phyloP scores from a whole-genome alignment of 345 rosid species.

The Euphorbia peplus region DNA sequence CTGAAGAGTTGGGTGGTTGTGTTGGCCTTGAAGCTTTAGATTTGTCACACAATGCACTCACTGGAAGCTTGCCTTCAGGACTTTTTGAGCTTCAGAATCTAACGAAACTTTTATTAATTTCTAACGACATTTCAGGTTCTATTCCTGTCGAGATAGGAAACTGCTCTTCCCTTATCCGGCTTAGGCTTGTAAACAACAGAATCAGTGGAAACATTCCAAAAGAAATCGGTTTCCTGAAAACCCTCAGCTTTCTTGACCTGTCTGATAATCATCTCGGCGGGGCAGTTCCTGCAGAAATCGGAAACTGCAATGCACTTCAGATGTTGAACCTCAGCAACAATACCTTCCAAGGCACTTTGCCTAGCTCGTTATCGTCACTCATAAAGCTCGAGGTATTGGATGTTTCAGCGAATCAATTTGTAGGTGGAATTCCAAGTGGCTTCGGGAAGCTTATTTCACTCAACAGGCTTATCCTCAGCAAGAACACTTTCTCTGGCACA shows the following conservation, averaged over 20 bases:
- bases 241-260: conserved; percentile 69
- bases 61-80: conserved; percentile 77
- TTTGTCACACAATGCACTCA: conserved; percentile 73
- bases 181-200: conserved; percentile 70
- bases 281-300: conserved; percentile 66
- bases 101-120: conserved; percentile 70
- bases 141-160: conserved; percentile 69
- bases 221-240: conserved; percentile 61
- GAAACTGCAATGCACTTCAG: conserved; percentile 64
- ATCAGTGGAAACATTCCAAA: conserved; percentile 62
- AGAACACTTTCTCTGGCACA: conserved; percentile 60
- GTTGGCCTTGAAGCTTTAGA: conserved; percentile 64
- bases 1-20: conserved; percentile 58
- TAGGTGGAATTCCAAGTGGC: conserved; percentile 59
- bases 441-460: conserved; percentile 64
- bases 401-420: conserved; percentile 56
- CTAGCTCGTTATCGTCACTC: conserved; percentile 55
- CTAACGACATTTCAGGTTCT: conserved; percentile 66
- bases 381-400: conserved; percentile 75
- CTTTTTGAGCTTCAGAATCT: conserved; percentile 72
- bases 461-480: conserved; percentile 59
- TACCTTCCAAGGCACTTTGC: conserved; percentile 58
- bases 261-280: conserved; percentile 69
- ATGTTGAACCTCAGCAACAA: conserved; percentile 82
- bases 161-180: conserved; percentile 67